Evolutionary conservation across 2,329 filamentous ascomycete genomes (phyloP).

Genomic region (Colletotrichum sojae): DNA sequence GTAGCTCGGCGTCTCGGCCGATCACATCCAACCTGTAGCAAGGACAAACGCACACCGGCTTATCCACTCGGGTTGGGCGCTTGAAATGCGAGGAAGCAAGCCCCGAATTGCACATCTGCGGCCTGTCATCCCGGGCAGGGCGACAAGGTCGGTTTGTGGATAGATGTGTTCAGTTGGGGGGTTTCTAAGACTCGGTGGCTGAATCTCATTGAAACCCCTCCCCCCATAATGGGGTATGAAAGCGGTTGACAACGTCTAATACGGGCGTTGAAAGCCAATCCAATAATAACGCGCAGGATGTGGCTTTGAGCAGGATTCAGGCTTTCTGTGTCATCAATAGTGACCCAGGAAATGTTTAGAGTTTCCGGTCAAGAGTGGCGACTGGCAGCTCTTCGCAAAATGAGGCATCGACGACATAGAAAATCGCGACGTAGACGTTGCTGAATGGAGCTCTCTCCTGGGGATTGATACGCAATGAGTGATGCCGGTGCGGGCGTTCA

Average conservation of each 20-base stretch:
- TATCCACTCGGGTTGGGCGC: conserved; percentile 20
- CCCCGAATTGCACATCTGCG: conserved; percentile 35
- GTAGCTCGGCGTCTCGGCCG: conserved; percentile 3
- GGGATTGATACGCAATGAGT: neutral
- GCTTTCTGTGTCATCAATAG: neutral
- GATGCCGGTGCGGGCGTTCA: neutral
- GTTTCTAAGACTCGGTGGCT: too few species aligned
- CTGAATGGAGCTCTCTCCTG: too few species aligned
- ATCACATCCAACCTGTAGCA: conserved; percentile 21
- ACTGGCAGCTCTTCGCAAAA: neutral
- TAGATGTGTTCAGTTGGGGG: too few species aligned
- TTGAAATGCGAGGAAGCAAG: conserved; percentile 25
- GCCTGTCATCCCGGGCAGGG: conserved; percentile 21
- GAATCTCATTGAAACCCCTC: too few species aligned
- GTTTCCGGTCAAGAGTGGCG: neutral
- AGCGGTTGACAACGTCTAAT: too few species aligned
- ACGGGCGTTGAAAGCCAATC: neutral
- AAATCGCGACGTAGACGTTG: neutral
- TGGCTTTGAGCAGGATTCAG: too few species aligned
- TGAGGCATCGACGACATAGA: neutral
- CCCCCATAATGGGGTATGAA: too few species aligned
- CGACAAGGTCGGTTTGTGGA: neutral
- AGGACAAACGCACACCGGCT: neutral
- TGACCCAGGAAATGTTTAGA: neutral
- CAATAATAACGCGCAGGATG: neutral